Evolutionary conservation across 805 yeast species (phyloP), one percentile per base, ranked within the genome.

Genomic region (Ogataea methylovora): DNA sequence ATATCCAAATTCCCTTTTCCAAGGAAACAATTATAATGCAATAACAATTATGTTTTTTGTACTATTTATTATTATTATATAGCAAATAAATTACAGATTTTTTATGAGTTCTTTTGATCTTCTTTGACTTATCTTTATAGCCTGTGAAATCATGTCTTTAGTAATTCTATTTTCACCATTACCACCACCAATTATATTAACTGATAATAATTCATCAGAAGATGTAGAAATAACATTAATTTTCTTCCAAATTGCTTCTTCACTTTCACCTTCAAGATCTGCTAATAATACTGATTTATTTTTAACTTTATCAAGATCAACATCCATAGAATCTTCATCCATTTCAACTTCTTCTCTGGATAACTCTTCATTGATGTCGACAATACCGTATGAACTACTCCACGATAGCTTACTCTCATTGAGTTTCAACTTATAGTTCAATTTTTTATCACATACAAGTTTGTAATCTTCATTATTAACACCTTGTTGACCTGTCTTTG

Each of bases 231-330:
- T 64, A 1, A 76, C 65, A 16, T 65, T 58, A 12, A 84, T 58
- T 14, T 75, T 67, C 28, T 83, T 73, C 29, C 57, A 58, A 3
- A 79, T 66, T 22, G 77, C 66, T 48, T 85, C 94, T 54, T 86
- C 96, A 5, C 87, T 81, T 40, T 82, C 90, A 11, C 94, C 94
- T 52, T 85, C 94, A 27, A 84, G 48, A 51, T 86, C 96, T 1
- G 84, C 77, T 30, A 86, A 53, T 12, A 84, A 46, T 0, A 76
- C 61, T 2, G 71, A 43, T 17, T 53, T 29, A 15, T 13, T 27
- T 1, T 19, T 17, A 3, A 31, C 39, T 9, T 14, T 14, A 12
- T 34, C 5, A 38, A 44, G 16, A 29, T 41, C 55, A 12, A 47
- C 35, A 7, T 60, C 66, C 36, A 34, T 39, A 19, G 33, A 59